A percentile compares a stretch with the other conserved stretches of the same genome.
phyloP scores from a whole-genome alignment of 1,139 yeast species.

The Geotrichum reessii region DNA sequence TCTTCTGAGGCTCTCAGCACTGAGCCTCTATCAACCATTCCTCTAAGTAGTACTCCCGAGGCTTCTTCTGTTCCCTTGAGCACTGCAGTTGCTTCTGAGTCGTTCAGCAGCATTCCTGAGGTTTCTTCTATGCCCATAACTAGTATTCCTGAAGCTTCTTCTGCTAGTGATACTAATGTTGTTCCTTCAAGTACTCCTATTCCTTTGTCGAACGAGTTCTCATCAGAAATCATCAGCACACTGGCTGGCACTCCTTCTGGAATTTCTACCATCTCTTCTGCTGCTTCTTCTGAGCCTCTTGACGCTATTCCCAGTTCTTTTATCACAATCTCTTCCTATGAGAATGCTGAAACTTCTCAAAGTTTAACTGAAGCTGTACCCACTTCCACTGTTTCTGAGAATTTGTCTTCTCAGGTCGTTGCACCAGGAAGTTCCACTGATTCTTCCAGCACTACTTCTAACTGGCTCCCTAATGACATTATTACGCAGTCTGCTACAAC shows the following conservation, averaged over 20 bases:
- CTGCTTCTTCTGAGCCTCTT: neutral
- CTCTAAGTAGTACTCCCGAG: neutral
- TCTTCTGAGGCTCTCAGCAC: neutral
- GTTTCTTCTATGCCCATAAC: neutral
- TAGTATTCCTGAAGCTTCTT: neutral
- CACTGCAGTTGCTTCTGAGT: neutral
- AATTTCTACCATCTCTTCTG: slow-evolving; percentile 10
- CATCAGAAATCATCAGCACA: slow-evolving; percentile 2
- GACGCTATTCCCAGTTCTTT: slow-evolving; percentile 3
- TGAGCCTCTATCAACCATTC: neutral
- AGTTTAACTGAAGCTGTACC: slow-evolving; percentile 12
- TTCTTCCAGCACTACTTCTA: slow-evolving; percentile 11
- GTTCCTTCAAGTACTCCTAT: slow-evolving; percentile 7
- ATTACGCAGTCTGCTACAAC: slow-evolving; percentile 16
- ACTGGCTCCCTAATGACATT: slow-evolving; percentile 18
- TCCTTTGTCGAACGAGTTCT: neutral
- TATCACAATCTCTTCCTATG: slow-evolving; percentile 12
- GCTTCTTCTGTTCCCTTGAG: neutral
- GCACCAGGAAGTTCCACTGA: slow-evolving; percentile 21
- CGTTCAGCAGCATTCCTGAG: neutral
- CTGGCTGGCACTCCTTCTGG: slow-evolving; percentile 1
- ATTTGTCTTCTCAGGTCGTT: slow-evolving; percentile 11
- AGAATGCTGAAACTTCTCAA: slow-evolving; percentile 6
- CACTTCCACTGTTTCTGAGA: slow-evolving; percentile 8
- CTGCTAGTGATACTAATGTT: slow-evolving; percentile 3